phyloP scores from a whole-genome alignment of 2,329 filamentous ascomycete species.

The Cercospora canescens region DNA sequence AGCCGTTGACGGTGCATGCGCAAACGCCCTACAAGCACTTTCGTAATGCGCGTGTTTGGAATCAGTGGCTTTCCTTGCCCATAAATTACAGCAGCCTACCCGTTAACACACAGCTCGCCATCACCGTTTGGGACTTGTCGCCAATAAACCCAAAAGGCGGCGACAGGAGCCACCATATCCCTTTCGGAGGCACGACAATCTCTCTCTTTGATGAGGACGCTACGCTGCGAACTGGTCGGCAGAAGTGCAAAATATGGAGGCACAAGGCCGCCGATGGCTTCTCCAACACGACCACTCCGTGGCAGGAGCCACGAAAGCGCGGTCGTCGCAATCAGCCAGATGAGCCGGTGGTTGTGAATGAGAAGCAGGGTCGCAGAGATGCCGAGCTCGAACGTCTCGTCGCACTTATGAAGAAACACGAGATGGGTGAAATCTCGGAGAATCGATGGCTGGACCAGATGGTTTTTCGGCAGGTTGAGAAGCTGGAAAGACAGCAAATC shows the following conservation, averaged over 20 bases:
- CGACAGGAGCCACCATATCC: slow-evolving; percentile 74
- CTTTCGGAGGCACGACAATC: slow-evolving; percentile 92
- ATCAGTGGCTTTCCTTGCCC: slow-evolving; percentile 91
- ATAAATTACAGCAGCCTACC: slow-evolving; percentile 82
- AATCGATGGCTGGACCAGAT: slow-evolving; percentile 95
- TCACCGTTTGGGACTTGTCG: slow-evolving; percentile 94
- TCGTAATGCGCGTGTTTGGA: slow-evolving; percentile 75
- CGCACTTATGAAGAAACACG: slow-evolving; percentile 91
- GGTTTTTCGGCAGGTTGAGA: slow-evolving; percentile 88
- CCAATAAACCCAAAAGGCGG: slow-evolving; percentile 72
- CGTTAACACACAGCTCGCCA: slow-evolving; percentile 77
- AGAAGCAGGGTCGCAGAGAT: slow-evolving; percentile 36
- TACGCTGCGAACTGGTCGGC: slow-evolving; percentile 84
- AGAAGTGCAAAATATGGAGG: slow-evolving; percentile 85
- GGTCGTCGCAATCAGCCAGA: slow-evolving; percentile 50
- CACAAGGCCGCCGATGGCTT: slow-evolving; percentile 83
- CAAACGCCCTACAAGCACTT: slow-evolving; percentile 94
- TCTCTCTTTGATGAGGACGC: slow-evolving; percentile 91
- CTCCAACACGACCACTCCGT: slow-evolving; percentile 76
- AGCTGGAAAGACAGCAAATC: slow-evolving; percentile 48
- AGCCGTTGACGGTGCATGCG: slow-evolving; percentile 85
- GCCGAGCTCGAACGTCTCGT: slow-evolving; percentile 89
- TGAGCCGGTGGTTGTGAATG: slow-evolving; percentile 60
- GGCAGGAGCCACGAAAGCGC: slow-evolving; percentile 58
- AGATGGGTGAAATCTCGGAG: slow-evolving; percentile 92